Evolutionary conservation across 2,329 filamentous ascomycete species (phyloP).

Genomic region (Sporothrix phasma): DNA sequence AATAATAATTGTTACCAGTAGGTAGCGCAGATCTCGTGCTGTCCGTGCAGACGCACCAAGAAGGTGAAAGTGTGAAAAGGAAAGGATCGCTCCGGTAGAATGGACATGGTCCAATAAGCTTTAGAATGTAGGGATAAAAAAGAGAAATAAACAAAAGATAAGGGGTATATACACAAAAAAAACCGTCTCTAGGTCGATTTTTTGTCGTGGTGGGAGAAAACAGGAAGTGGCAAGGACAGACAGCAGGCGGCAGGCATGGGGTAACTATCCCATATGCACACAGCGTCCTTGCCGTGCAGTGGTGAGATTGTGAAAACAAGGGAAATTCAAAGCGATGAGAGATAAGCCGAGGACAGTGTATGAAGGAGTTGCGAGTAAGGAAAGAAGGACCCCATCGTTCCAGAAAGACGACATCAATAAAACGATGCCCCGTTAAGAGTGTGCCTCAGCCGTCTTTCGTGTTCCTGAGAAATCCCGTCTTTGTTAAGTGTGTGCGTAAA

Average conservation of each 20-base stretch:
- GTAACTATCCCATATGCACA: not conserved
- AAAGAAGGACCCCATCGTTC: not conserved
- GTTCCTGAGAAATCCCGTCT: not conserved
- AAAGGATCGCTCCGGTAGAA: too few species aligned
- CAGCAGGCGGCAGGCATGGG: not conserved
- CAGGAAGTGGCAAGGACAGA: not conserved
- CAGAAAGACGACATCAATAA: not conserved
- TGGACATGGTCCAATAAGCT: too few species aligned
- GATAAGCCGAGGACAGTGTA: not conserved
- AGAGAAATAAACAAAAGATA: not conserved
- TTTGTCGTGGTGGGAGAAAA: not conserved
- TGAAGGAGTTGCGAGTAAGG: not conserved
- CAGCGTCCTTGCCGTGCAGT: too few species aligned
- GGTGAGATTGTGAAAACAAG: too few species aligned
- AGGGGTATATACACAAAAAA: slow-evolving; percentile 9
- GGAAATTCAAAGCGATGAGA: not conserved
- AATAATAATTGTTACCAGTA: too few species aligned
- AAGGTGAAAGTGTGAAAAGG: too few species aligned
- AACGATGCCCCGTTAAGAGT: not conserved
- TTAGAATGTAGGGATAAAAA: not conserved
- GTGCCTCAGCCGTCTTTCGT: not conserved
- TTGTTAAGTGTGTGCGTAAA: too few species aligned
- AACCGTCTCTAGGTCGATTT: not conserved
- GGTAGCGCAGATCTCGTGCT: not conserved
- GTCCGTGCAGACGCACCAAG: not conserved